Conservation (phyloP, 768 basidiomycete genomes). For the Tephrocybe rancida region DNA sequence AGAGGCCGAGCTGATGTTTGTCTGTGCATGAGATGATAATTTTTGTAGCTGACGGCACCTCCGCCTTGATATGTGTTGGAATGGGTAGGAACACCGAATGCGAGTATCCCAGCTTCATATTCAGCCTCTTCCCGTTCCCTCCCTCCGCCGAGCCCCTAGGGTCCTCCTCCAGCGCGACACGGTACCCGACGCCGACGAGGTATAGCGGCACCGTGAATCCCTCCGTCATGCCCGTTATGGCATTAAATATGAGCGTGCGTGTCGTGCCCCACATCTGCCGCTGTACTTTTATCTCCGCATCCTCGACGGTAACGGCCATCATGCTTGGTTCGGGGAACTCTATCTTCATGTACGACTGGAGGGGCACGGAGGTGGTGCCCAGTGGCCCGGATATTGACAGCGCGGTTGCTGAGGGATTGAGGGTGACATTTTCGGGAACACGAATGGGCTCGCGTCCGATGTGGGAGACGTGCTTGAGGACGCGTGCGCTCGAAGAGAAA, state of each 20-base stretch:
- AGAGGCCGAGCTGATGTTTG: constrained; percentile 86
- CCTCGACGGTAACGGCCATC: constrained; percentile 58
- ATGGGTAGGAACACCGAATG: constrained; percentile 85
- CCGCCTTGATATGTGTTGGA: constrained; percentile 77
- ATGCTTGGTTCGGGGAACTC: constrained; percentile 38
- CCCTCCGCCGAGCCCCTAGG: constrained; percentile 62
- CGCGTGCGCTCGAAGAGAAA: constrained; percentile 53
- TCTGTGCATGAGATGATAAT: constrained; percentile 83
- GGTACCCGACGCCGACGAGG: constrained; percentile 94
- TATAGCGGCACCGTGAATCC: constrained; percentile 85
- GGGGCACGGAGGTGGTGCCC: constrained; percentile 47
- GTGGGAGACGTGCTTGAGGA: constrained; percentile 63
- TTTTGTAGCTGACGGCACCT: constrained; percentile 82
- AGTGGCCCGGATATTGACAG: constrained; percentile 48
- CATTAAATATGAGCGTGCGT: constrained; percentile 86
- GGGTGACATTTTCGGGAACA: constrained; percentile 43
- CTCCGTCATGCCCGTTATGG: constrained; percentile 85
- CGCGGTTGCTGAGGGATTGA: constrained; percentile 39
- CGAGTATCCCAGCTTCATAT: constrained; percentile 92
- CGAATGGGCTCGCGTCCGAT: constrained; percentile 63
- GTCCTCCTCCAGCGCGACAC: constrained; percentile 83
- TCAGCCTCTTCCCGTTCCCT: constrained; percentile 67
- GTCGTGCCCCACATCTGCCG: constrained; percentile 96
- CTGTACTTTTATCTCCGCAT: constrained; percentile 73
- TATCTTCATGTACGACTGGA: constrained; percentile 49